Conservation (phyloP, 2,329 filamentous ascomycete genomes). For the Exophiala alcalophila region DNA sequence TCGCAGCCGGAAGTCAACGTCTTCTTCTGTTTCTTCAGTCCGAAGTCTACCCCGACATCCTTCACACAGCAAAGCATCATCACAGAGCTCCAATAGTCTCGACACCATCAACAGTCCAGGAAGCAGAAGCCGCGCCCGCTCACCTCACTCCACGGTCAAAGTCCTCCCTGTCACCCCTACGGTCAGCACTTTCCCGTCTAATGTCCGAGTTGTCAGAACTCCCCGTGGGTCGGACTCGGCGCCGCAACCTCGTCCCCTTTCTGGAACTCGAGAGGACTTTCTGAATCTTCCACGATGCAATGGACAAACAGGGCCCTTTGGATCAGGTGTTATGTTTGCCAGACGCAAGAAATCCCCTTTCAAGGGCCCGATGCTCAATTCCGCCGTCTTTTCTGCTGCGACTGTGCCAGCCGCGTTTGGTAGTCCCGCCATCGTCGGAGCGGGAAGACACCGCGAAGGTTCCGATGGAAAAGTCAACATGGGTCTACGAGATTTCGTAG, state of each 20-base stretch:
- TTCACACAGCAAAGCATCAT: slow-evolving; percentile 90
- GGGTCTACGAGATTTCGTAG: slow-evolving; percentile 20
- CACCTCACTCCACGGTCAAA: slow-evolving; percentile 87
- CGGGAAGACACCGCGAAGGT: slow-evolving; percentile 30
- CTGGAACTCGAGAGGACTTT: slow-evolving; percentile 14
- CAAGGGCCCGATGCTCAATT: slow-evolving; percentile 45
- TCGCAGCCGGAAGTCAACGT: slow-evolving; percentile 90
- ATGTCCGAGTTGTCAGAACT: slow-evolving; percentile 75
- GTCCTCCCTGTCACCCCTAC: slow-evolving; percentile 90
- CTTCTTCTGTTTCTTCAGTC: slow-evolving; percentile 88
- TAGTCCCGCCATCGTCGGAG: slow-evolving; percentile 34
- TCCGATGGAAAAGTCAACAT: slow-evolving; percentile 31
- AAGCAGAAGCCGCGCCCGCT: slow-evolving; percentile 64
- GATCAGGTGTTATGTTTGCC: slow-evolving; percentile 45
- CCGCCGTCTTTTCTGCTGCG: slow-evolving; percentile 35
- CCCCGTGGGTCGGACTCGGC: slow-evolving; percentile 25
- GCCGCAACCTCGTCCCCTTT: slow-evolving; percentile 13
- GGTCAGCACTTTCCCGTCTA: slow-evolving; percentile 71
- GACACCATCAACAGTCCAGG: slow-evolving; percentile 67
- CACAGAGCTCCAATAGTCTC: slow-evolving; percentile 77
- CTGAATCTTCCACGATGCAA: slow-evolving; percentile 8
- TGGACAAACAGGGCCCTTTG: slow-evolving; percentile 15
- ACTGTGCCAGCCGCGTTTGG: slow-evolving; percentile 32
- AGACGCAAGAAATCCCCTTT: slow-evolving; percentile 46
- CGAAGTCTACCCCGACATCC: slow-evolving; percentile 87